Base-by-base conservation (phyloP, 768 basidiomycete genomes). In the Porphyrellus cyaneotinctus region DNA sequence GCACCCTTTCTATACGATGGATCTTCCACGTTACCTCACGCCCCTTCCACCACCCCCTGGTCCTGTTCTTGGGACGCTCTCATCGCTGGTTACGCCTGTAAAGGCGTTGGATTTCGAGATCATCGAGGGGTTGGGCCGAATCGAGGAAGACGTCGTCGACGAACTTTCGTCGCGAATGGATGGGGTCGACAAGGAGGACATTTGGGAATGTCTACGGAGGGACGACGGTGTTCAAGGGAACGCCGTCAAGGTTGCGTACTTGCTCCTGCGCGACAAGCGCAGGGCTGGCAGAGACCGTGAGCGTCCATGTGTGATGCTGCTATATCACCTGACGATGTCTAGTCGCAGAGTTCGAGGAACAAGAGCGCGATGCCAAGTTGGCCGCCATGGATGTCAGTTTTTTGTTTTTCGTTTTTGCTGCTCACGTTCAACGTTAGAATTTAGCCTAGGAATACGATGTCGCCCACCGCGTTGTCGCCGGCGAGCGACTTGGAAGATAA, bases 191-290 rank as follows among this genome's bases (percentile, higher is more conserved):
- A 83, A 84, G 69, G 87, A 92, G 2, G 91, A 94, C 57, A 82
- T 98, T 4, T 92, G 90, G 91, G 85, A 87, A 43, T 87, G 86
- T 64, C 70, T 97, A 56, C 79, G 87, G 54, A 74, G 84, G 59
- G 87, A 94, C 47, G 92, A 95, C 57, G 93, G 90, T 0, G 77
- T 82, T 37, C 84, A 87, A 54, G 91, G 94, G 35, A 97, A 97
- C 66, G 86, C 91, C 49, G 87, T 98, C 66, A 95, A 97, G 71
- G 94, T 99, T 8, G 94, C 95, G 0, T 99, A 98, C 70, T 84
- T 94, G 82, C 76, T 99, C 5, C 75, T 97, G 41, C 77, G 92
- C 51, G 95, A 99, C 64, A 94, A 94, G 73, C 77, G 84, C 59
- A 75, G 93, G 35, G 78, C 88, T 48, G 85, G 92, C 7, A 82